Evolutionary conservation across 2,329 filamentous ascomycete species (phyloP).

Genomic region (Fusarium buxicola): DNA sequence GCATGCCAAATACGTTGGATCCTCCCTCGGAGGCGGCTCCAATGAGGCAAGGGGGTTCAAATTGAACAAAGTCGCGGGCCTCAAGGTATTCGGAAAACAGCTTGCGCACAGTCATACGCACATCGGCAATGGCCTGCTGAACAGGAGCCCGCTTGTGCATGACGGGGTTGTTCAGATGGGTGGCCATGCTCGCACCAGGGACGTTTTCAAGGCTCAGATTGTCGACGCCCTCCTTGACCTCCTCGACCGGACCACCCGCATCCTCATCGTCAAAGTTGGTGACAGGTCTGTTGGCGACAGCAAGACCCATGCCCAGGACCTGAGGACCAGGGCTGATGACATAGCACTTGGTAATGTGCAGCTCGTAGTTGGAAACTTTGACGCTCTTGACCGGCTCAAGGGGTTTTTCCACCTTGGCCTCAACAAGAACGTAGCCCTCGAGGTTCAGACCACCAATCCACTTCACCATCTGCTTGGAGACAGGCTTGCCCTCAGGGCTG

Average conservation of each 20-base stretch:
- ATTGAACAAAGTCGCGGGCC: constrained; percentile 79
- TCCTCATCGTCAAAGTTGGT: constrained; percentile 71
- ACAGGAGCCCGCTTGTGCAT: constrained; percentile 93
- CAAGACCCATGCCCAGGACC: constrained; percentile 68
- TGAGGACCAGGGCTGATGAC: constrained; percentile 74
- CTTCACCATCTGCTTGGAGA: constrained; percentile 94
- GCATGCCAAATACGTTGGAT: constrained; percentile 88
- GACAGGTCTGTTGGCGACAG: constrained; percentile 65
- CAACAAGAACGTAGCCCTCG: constrained; percentile 85
- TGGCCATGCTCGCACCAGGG: constrained; percentile 83
- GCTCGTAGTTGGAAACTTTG: constrained; percentile 81
- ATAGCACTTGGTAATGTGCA: constrained; percentile 89
- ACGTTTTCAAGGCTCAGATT: constrained; percentile 57
- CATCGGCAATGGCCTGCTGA: constrained; percentile 80
- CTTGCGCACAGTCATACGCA: constrained; percentile 68
- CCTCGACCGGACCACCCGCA: constrained; percentile 54
- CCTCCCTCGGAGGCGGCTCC: constrained; percentile 93
- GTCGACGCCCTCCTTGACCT: constrained; percentile 58
- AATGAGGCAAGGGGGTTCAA: constrained; percentile 90
- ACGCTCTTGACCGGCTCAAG: constrained; percentile 90
- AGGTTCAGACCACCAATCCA: constrained; percentile 80
- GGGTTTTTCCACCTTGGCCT: constrained; percentile 84
- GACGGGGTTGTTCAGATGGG: constrained; percentile 89
- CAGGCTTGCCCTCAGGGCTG: constrained; percentile 71
- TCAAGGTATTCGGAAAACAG: constrained; percentile 85